Base-by-base conservation (phyloP, 331 rosid species). In the Prunus yedoensis region DNA sequence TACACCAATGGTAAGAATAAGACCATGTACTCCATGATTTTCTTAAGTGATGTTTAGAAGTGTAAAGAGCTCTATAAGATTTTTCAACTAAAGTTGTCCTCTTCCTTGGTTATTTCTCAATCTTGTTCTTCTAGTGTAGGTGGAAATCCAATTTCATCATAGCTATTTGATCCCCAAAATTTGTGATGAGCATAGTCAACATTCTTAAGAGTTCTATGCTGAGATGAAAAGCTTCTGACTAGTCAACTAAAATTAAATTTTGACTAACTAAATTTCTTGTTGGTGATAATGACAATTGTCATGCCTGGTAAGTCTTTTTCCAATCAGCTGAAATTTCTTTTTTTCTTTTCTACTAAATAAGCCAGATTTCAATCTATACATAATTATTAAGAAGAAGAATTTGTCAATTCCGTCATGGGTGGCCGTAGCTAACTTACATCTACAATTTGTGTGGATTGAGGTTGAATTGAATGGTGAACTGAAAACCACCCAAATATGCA, bases 171-270 rank as follows among this genome's bases (percentile, higher is more conserved):
- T 27, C 28, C 28, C 28, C 28, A 27, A 27, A n/a, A 27, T 27
- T 27, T 27, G 28, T 27, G 28, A 27, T 27, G 28, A 27, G 28
- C 1, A 27, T 27, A 27, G 28, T 27, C 28, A 27, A 27, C 28
- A 27, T 27, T 1, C 28, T 27, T 27, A 1, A 27, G 28, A 27
- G 10, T 11, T 8, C 25, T 8, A 54, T 6, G 10, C 35, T 14
- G 5, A 14, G 56, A 56, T 51, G 66, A 15, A 32, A 58, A 21
- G 47, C 23, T 20, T 30, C 53, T 16, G 58, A 66, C 35, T 32
- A 25, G 65, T 76, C 68, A 43, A 57, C 50, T 76, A 17, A 21
- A 28, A 46, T n/a, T 28, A 70, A 68, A 67, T 45, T 68, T 62
- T 46, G 66, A 77, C 49, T 0, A 21, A 16, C 35, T 0, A 13